phyloP scores from a whole-genome alignment of 257 asterid species.

The Forsythia suspensa region DNA sequence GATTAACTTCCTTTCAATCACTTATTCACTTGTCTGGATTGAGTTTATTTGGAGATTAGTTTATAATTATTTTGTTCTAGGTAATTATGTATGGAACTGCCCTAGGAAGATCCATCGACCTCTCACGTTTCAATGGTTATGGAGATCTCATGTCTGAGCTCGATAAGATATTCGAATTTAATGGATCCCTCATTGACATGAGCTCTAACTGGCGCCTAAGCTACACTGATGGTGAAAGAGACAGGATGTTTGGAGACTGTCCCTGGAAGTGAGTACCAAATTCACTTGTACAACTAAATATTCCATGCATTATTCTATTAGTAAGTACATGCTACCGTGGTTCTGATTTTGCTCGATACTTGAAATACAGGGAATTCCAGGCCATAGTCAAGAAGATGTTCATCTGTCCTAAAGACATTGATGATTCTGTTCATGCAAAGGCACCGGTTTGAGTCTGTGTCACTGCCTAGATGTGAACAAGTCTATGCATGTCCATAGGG shows the following conservation, averaged over 20 bases:
- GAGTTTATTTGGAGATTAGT: neutral
- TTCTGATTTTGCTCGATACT: neutral
- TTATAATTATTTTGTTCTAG: neutral
- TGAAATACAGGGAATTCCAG: neutral
- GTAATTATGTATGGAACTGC: constrained; percentile 18
- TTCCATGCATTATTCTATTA: neutral
- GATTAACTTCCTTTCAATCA: neutral
- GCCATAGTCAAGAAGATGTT: neutral
- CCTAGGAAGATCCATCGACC: constrained; percentile 17
- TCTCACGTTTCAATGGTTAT: constrained; percentile 11
- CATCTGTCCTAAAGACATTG: neutral
- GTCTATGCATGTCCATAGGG: neutral
- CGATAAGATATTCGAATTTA: constrained; percentile 9
- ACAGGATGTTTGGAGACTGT: constrained; percentile 5
- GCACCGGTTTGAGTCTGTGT: neutral
- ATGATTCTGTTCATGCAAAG: neutral
- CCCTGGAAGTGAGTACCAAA: neutral
- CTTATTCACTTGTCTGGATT: neutral
- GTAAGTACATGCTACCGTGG: neutral
- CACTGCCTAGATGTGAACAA: neutral
- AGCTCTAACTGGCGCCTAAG: constrained; percentile 14
- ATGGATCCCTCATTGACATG: neutral
- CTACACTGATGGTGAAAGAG: constrained; percentile 9
- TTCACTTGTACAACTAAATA: neutral
- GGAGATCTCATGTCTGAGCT: constrained; percentile 11